Percentiles rank a stretch among this genome's conserved stretches.
Conservation (phyloP, 139 green algal genomes). For the Chlamydomonas urium region DNA sequence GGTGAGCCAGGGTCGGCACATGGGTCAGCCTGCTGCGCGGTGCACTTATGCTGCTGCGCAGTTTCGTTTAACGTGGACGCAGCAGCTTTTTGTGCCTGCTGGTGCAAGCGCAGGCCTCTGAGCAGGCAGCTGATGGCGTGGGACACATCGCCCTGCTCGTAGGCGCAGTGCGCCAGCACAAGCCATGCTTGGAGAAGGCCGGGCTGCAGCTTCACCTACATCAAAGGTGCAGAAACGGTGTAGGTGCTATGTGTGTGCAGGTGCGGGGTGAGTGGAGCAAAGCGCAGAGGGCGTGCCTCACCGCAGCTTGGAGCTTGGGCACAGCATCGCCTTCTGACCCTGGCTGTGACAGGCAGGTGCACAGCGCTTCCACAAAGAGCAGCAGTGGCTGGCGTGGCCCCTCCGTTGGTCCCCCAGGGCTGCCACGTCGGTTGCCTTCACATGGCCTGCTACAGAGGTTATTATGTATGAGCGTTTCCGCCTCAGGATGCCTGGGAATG, state of each 20-base stretch:
- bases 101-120: slow-evolving; percentile 3
- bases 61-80: not conserved
- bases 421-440: too few species aligned
- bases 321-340: not conserved
- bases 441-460: too few species aligned
- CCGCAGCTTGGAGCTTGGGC: not conserved
- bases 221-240: not conserved
- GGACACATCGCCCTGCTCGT: slow-evolving; percentile 18
- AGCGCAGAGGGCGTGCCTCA: not conserved
- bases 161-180: slow-evolving; percentile 26
- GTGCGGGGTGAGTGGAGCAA: not conserved
- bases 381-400: not conserved
- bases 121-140: slow-evolving; percentile 13
- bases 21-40: too few species aligned
- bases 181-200: slow-evolving; percentile 11
- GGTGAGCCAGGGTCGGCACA: too few species aligned
- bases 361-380: not conserved
- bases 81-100: not conserved
- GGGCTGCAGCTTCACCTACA: slow-evolving; percentile 22
- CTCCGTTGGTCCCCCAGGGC: too few species aligned
- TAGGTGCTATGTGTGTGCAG: not conserved
- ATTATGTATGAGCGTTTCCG: too few species aligned
- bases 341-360: not conserved
- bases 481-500: too few species aligned
- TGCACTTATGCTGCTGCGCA: too few species aligned